Evolutionary conservation across 495 filamentous ascomycete species (phyloP), one percentile per base, ranked within the genome.

Genomic region (Neurospora sp.): DNA sequence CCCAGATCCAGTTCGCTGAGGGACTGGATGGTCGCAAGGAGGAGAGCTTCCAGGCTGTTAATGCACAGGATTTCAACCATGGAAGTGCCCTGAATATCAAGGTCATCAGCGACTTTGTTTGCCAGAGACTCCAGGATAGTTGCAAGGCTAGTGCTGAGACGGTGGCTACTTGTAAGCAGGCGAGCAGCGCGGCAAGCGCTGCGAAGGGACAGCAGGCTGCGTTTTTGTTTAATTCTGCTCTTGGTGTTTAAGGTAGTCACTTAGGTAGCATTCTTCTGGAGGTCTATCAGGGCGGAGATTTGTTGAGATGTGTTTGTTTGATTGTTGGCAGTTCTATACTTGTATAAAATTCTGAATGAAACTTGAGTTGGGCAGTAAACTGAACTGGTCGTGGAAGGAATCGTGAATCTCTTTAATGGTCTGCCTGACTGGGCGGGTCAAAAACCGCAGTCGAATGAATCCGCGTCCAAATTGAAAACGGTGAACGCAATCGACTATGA

Each of bases 81-180:
- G 88, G 87, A 20, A 86, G 86, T 4, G 87, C 88, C 0, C 82
- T 86, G 40, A 86, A 86, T 71, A 89, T 90, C 74, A 79, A 79
- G 27, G 81, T 89, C 73, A 87, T 89, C 69, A 83, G 84, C 9
- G 76, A 79, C 73, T 88, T 90, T 78, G 88, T 90, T 76, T 90
- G 88, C 80, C 76, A 82, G 46, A 85, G 85, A 71, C 82, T 91
- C 16, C 71, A 73, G 5, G 84, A 80, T 81, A 81, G 83, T 39
- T 92, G 89, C 77, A 82, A 87, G 72, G 88, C 88, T 20, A 72
- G 78, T 11, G 81, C 78, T 37, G 84, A 76, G 10, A 83, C 86
- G 2, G 81, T 89, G 23, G 73, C 82, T 35, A 78, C 81, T 27
- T 90, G 88, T 80, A 73, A 86, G 37, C 74, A 76, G 38, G 87